Percentiles rank a stretch among this genome's conserved stretches.
These are phyloP conservation scores for Aspergillus carlsbadensis DNA, from an alignment of 495 filamentous ascomycete genomes.

Conservation along the genomic window DNA sequence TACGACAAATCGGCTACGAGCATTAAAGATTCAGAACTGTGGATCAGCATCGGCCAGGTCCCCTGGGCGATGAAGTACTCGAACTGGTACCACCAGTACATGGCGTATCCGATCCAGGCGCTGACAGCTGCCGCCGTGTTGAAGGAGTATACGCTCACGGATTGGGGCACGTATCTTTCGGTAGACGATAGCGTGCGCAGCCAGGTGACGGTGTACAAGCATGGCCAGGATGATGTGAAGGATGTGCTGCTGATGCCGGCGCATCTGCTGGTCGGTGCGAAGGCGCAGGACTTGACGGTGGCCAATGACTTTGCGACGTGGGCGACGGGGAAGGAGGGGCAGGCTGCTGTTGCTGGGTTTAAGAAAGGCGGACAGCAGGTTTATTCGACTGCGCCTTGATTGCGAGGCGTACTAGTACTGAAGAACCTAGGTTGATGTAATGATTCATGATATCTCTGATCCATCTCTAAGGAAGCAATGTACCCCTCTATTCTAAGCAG, in stretches of 20 bases:
- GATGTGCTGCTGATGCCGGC: slow-evolving; percentile 40
- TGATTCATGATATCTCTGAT: no score
- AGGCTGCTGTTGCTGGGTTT: slow-evolving; percentile 21
- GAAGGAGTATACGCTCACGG: slow-evolving; percentile 44
- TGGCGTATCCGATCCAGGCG: slow-evolving; percentile 43
- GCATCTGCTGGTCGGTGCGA: slow-evolving; percentile 33
- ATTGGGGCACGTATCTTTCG: slow-evolving; percentile 40
- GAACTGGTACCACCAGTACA: slow-evolving; percentile 47
- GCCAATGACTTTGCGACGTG: slow-evolving; percentile 35
- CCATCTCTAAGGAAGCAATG: no score
- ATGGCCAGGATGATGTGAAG: slow-evolving; percentile 25
- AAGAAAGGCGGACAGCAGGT: not conserved
- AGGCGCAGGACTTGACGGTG: slow-evolving; percentile 27
- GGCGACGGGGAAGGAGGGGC: slow-evolving; percentile 32
- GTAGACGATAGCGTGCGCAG: slow-evolving; percentile 24
- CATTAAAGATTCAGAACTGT: slow-evolving; percentile 47
- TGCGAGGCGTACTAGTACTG: no score
- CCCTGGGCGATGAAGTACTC: slow-evolving; percentile 42
- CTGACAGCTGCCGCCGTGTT: slow-evolving; percentile 33
- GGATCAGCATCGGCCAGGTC: slow-evolving; percentile 43
- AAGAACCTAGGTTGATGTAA: no score
- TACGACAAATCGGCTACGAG: slow-evolving; percentile 49
- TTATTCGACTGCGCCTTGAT: not conserved
- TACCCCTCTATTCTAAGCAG: no score
- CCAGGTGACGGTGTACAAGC: slow-evolving; percentile 35